Conservation (phyloP, 2,329 filamentous ascomycete species). For the Xylariaceae sp. region DNA sequence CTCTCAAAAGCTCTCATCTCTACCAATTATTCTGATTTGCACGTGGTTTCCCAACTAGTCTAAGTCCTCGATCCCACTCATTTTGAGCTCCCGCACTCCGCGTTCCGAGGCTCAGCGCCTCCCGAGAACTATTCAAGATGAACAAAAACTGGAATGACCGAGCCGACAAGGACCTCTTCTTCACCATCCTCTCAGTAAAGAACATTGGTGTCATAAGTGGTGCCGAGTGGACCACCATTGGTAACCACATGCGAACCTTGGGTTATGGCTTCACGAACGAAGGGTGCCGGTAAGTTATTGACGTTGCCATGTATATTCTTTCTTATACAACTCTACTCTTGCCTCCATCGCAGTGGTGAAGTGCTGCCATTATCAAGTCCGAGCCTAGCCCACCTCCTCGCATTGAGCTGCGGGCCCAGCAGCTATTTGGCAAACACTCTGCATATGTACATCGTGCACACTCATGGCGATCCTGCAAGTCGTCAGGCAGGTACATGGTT, state of each 20-base stretch:
- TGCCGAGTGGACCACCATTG: slow-evolving; percentile 66
- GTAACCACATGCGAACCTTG: slow-evolving; percentile 63
- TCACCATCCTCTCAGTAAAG: slow-evolving; percentile 66
- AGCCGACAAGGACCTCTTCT: slow-evolving; percentile 68
- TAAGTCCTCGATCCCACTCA: slow-evolving; percentile 13
- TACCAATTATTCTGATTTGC: slow-evolving; percentile 38
- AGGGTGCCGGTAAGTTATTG: slow-evolving; percentile 62
- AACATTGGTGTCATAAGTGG: slow-evolving; percentile 69
- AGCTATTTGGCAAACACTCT: not conserved
- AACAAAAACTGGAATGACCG: slow-evolving; percentile 67
- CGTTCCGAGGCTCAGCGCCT: slow-evolving; percentile 22
- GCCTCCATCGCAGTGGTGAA: not conserved
- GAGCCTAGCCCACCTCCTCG: too few species aligned
- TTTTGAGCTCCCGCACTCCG: slow-evolving; percentile 14
- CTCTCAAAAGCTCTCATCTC: slow-evolving; percentile 40
- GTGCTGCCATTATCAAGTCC: too few species aligned
- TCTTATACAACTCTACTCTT: not conserved
- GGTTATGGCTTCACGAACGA: slow-evolving; percentile 70
- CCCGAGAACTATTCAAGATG: slow-evolving; percentile 46
- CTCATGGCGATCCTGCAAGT: not conserved
- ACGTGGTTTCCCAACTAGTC: slow-evolving; percentile 28
- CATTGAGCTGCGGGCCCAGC: not conserved
- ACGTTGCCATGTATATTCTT: slow-evolving; percentile 11
- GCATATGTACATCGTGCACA: not conserved
- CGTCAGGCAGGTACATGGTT: not conserved